Evolutionary conservation across 805 yeast species (phyloP).

Genomic region (Schwanniomyces polymorphus): DNA sequence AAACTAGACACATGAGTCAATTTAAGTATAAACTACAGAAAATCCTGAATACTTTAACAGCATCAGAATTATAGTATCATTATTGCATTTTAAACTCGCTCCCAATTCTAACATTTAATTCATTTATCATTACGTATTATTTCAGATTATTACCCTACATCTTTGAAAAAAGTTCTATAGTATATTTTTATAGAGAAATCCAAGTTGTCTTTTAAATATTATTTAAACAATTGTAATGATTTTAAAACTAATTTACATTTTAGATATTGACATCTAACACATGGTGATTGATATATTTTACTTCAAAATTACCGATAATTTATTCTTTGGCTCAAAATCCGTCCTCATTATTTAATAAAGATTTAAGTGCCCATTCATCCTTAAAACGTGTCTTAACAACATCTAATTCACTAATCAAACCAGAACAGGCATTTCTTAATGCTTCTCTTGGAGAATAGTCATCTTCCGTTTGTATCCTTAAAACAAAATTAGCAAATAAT

Average conservation of each 20-base stretch:
- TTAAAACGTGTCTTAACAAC: conserved; percentile 74
- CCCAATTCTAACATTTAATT: neutral
- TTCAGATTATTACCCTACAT: neutral
- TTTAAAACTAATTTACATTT: neutral
- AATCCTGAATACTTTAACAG: neutral
- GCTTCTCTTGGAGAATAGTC: conserved; percentile 92
- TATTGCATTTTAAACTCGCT: conserved; percentile 1
- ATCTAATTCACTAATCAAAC: conserved; percentile 77
- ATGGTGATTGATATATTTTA: neutral
- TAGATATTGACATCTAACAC: neutral
- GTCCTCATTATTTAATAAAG: conserved; percentile 53
- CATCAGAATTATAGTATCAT: neutral
- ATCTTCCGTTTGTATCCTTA: conserved; percentile 95
- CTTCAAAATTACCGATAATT: neutral
- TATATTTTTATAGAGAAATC: neutral
- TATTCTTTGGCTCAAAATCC: conserved; percentile 8
- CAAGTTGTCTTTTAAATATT: neutral
- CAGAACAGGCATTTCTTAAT: conserved; percentile 82
- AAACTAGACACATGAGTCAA: conserved; percentile 1
- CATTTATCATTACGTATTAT: neutral
- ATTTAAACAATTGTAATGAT: neutral
- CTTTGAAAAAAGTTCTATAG: neutral
- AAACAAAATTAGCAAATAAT: conserved; percentile 87
- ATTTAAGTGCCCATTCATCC: conserved; percentile 91
- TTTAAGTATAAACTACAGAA: neutral